These are phyloP conservation scores for Aureobasidium sp. DNA, from an alignment of 2,329 filamentous ascomycete species.

Conservation along the genomic window DNA sequence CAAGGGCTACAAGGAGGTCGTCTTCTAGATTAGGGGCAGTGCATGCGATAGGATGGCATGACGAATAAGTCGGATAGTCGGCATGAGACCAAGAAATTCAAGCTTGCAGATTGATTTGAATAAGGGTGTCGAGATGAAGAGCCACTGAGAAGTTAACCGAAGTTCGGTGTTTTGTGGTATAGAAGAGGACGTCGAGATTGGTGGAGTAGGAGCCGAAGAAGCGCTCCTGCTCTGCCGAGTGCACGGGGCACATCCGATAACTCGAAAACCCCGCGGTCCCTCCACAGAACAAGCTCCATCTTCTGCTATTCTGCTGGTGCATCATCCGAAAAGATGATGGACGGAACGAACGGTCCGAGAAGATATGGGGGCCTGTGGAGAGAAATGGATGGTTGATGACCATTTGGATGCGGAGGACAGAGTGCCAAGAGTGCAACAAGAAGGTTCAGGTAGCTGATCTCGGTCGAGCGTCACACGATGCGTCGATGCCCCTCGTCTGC, in stretches of 20 bases:
- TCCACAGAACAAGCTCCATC: background rate
- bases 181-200: background rate
- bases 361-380: background rate
- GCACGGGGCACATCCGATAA: slow-evolving; percentile 2
- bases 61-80: background rate
- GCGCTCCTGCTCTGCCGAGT: background rate
- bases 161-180: background rate
- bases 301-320: background rate
- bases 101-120: background rate
- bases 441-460: background rate
- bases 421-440: background rate
- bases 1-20: slow-evolving; percentile 13
- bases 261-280: background rate
- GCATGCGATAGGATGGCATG: background rate
- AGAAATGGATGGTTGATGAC: background rate
- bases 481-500: background rate
- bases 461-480: background rate
- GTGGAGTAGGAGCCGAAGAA: background rate
- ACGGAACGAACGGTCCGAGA: background rate
- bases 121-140: background rate
- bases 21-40: background rate
- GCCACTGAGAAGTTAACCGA: background rate
- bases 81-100: background rate
- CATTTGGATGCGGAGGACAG: background rate
- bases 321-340: background rate